phyloP scores from a whole-genome alignment of 2,329 filamentous ascomycete species.

The Trichoderma arundinaceum region DNA sequence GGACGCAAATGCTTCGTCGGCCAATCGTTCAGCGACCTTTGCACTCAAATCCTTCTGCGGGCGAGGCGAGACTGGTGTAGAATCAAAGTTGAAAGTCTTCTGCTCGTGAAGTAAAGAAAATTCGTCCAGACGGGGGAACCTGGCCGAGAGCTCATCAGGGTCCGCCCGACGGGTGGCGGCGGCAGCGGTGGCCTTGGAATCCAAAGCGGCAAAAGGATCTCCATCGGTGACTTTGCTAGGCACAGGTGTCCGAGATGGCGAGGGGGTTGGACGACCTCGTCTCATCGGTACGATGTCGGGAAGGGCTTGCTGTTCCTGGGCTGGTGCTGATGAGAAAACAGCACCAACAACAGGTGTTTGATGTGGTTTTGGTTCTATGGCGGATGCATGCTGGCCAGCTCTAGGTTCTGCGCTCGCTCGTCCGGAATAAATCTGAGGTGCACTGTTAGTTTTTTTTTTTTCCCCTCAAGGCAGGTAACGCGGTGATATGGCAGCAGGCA shows the following conservation, averaged over 20 bases:
- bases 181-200: conserved; percentile 56
- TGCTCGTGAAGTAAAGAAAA: conserved; percentile 89
- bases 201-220: conserved; percentile 91
- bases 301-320: conserved; percentile 72
- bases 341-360: conserved; percentile 74
- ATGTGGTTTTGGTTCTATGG: conserved; percentile 49
- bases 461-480: not conserved
- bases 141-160: conserved; percentile 79
- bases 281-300: conserved; percentile 95
- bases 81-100: conserved; percentile 75
- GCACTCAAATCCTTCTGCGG: conserved; percentile 61
- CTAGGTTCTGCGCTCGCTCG: conserved; percentile 66
- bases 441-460: conserved; percentile 17
- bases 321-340: conserved; percentile 73
- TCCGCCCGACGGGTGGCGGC: conserved; percentile 51
- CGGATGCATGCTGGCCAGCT: not conserved
- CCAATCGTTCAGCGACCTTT: conserved; percentile 75
- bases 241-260: conserved; percentile 46
- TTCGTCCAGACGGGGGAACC: conserved; percentile 90
- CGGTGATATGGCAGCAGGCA: conserved; percentile 29
- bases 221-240: conserved; percentile 59
- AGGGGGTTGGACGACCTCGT: conserved; percentile 68
- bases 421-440: conserved; percentile 70
- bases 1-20: conserved; percentile 80
- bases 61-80: conserved; percentile 54